Conservation (phyloP, 306 rosid genomes). For the Chamaecrista fasciculata region DNA sequence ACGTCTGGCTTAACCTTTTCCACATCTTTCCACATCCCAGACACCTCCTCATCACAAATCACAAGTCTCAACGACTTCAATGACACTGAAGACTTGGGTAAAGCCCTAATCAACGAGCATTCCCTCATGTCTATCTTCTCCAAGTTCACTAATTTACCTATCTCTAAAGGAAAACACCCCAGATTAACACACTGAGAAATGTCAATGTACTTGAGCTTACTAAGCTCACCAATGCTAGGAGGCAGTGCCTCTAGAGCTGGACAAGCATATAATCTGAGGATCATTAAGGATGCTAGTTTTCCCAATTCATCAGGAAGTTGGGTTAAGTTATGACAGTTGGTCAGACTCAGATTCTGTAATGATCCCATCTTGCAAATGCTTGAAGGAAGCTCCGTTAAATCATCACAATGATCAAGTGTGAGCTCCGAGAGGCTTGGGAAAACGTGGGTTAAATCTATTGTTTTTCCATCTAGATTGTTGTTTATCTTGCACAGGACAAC, state of each 20-base stretch:
- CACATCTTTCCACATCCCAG: conserved; percentile 60
- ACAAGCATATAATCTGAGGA: conserved; percentile 74
- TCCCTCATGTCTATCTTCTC: conserved; percentile 95
- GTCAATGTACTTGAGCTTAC: conserved; percentile 57
- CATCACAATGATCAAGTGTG: conserved; percentile 80
- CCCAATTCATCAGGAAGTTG: conserved; percentile 62
- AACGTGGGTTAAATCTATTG: conserved; percentile 30
- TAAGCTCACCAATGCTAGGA: conserved; percentile 45
- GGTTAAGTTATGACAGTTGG: conserved; percentile 69
- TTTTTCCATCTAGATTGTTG: conserved; percentile 43
- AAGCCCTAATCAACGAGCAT: conserved; percentile 51
- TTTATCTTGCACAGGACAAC: conserved; percentile 61
- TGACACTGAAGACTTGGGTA: conserved; percentile 54
- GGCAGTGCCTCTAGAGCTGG: conserved; percentile 62
- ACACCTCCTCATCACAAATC: conserved; percentile 82
- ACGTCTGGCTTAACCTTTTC: conserved; percentile 51
- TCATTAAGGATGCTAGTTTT: conserved; percentile 43
- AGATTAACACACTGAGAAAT: conserved; percentile 73
- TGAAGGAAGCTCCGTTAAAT: conserved; percentile 53
- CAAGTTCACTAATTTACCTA: conserved; percentile 51
- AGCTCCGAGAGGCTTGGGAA: conserved; percentile 69
- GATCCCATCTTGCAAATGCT: conserved; percentile 54
- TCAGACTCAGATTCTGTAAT: conserved; percentile 62
- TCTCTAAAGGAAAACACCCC: conserved; percentile 50
- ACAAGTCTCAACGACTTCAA: conserved; percentile 52